Evolutionary conservation across 805 yeast species (phyloP).

Genomic region (Cyberlindnera subsufficiens): DNA sequence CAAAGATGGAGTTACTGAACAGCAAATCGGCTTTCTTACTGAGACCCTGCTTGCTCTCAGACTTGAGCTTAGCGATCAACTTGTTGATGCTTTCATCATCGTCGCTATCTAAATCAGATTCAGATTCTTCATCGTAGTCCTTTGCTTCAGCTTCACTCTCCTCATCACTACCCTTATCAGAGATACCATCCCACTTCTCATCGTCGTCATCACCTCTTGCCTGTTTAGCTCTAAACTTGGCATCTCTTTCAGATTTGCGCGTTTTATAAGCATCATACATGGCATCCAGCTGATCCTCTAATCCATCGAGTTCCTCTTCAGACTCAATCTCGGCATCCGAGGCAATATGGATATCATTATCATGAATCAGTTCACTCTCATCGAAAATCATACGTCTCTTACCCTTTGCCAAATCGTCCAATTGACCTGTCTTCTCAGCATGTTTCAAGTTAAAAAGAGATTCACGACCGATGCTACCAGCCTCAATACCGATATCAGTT

Average conservation of each 20-base stretch:
- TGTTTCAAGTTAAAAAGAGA: constrained; percentile 73
- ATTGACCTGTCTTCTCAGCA: constrained; percentile 85
- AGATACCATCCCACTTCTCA: constrained; percentile 74
- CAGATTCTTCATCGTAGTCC: constrained; percentile 32
- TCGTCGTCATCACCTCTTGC: constrained; percentile 74
- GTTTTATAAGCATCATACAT: constrained; percentile 75
- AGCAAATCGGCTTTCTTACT: constrained; percentile 38
- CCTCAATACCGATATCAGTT: constrained; percentile 88
- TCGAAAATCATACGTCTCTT: constrained; percentile 57
- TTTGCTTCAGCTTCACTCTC: constrained; percentile 29
- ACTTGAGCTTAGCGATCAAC: constrained; percentile 50
- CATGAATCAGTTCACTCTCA: constrained; percentile 47
- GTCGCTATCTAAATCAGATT: constrained; percentile 44
- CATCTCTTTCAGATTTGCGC: constrained; percentile 60
- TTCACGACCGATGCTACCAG: constrained; percentile 73
- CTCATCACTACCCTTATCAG: constrained; percentile 37
- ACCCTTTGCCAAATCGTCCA: constrained; percentile 70
- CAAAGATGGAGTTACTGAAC: constrained; percentile 50
- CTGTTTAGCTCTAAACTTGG: constrained; percentile 60
- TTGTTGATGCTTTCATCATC: constrained; percentile 66
- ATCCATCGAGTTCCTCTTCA: constrained; percentile 53
- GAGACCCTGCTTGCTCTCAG: constrained; percentile 33
- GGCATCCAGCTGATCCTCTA: constrained; percentile 76
- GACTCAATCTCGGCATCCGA: constrained; percentile 35
- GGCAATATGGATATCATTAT: constrained; percentile 51